Evolutionary conservation across 306 rosid genomes (phyloP).

Genomic region (Astragalus membranaceus): DNA sequence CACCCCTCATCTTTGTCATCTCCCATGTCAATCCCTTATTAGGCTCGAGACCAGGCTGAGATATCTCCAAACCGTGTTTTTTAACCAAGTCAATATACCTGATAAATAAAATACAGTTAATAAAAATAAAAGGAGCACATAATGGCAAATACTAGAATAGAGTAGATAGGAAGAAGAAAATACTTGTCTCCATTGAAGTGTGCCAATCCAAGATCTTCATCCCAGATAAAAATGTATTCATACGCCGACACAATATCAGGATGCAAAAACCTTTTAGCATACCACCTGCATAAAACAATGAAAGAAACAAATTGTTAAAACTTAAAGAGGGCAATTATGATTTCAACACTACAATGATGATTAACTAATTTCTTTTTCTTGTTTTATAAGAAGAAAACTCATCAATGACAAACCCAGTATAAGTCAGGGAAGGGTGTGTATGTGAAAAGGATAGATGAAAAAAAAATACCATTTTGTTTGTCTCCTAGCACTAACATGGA

Average conservation of each 20-base stretch:
- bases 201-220: conserved; percentile 93
- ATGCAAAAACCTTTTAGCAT: conserved; percentile 95
- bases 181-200: conserved; percentile 73
- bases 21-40: conserved; percentile 89
- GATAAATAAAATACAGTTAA: conserved; percentile 15
- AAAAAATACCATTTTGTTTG: conserved; percentile 45
- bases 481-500: conserved; percentile 72
- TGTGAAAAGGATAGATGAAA: conserved; percentile 14
- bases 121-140: conserved; percentile 16
- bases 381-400: neutral
- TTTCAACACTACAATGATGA: conserved; percentile 4
- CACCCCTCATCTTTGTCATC: conserved; percentile 96
- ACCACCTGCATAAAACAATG: conserved; percentile 70
- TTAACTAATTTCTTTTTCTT: neutral
- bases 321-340: neutral
- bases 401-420: neutral
- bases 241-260: conserved; percentile 86
- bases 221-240: conserved; percentile 96
- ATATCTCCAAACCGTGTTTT: conserved; percentile 81
- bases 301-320: neutral
- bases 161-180: neutral
- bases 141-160: conserved; percentile 4
- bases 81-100: conserved; percentile 72
- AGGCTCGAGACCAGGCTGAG: conserved; percentile 96
- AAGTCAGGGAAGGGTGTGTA: neutral